Evolutionary conservation across 345 rosid genomes (phyloP).

Genomic region (Nephelium lappaceum): DNA sequence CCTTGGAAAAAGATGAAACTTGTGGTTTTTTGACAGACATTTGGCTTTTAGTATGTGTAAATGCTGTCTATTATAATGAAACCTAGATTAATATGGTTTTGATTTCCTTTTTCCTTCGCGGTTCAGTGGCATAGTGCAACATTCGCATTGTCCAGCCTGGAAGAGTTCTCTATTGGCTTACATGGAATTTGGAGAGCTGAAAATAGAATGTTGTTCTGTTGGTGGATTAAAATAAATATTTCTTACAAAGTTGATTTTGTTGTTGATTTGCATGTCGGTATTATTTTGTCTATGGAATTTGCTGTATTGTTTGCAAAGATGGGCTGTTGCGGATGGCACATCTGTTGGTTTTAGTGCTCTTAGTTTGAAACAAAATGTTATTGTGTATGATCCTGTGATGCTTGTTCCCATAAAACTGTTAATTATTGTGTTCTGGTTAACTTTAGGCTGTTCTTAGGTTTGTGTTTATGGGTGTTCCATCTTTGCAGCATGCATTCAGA

Average conservation of each 20-base stretch:
- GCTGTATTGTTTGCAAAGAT: background rate
- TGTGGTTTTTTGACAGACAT: slow-evolving; percentile 15
- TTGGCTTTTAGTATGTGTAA: background rate
- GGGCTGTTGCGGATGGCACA: background rate
- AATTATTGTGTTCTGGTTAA: background rate
- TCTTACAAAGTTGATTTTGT: background rate
- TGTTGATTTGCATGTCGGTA: background rate
- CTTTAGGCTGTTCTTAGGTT: background rate
- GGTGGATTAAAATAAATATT: background rate
- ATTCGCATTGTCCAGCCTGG: slow-evolving; percentile 7
- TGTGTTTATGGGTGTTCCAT: slow-evolving; percentile 15
- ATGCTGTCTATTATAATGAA: slow-evolving; percentile 3
- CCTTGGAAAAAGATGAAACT: slow-evolving; percentile 13
- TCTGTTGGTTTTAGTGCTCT: background rate
- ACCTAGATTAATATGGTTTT: slow-evolving; percentile 10
- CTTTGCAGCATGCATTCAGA: slow-evolving; percentile 55
- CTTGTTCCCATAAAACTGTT: background rate
- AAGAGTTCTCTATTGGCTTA: background rate
- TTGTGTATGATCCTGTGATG: background rate
- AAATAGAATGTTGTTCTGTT: background rate
- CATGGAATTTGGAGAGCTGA: background rate
- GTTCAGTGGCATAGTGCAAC: background rate
- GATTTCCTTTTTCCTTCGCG: background rate
- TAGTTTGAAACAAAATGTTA: slow-evolving; percentile 1
- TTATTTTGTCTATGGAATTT: background rate